Conservation (phyloP, 2,329 filamentous ascomycete species). For the Cytospora piceicola region DNA sequence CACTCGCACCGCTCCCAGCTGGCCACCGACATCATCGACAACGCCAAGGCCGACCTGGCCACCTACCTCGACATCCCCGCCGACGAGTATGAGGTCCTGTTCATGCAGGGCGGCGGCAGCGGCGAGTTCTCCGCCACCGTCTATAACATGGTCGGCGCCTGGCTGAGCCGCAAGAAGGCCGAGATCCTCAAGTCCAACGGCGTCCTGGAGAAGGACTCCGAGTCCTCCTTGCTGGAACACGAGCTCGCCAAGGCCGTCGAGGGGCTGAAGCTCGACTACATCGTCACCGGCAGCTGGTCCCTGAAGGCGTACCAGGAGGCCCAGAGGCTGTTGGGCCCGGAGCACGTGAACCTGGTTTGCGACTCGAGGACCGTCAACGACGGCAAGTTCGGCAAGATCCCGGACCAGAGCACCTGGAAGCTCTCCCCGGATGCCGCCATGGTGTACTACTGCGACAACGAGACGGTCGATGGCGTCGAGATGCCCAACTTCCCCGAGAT, state of each 20-base stretch:
- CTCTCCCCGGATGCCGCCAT: conserved; percentile 71
- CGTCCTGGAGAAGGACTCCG: conserved; percentile 51
- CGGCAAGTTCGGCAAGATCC: conserved; percentile 86
- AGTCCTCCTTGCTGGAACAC: conserved; percentile 61
- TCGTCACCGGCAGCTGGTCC: conserved; percentile 90
- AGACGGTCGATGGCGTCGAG: conserved; percentile 93
- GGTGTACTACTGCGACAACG: conserved; percentile 91
- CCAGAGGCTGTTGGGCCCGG: conserved; percentile 72
- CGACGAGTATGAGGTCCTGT: conserved; percentile 83
- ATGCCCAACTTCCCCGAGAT: conserved; percentile 74
- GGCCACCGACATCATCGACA: conserved; percentile 77
- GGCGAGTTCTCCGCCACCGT: conserved; percentile 83
- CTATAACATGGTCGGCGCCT: conserved; percentile 82
- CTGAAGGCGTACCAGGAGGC: conserved; percentile 88
- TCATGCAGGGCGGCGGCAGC: conserved; percentile 85
- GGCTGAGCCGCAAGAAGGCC: conserved; percentile 72
- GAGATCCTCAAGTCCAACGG: conserved; percentile 61
- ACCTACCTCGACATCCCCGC: conserved; percentile 76
- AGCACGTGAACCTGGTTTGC: conserved; percentile 78
- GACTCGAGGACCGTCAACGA: conserved; percentile 69
- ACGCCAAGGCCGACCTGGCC: conserved; percentile 74
- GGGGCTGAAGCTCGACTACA: conserved; percentile 82
- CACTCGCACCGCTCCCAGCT: conserved; percentile 85
- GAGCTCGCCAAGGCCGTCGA: conserved; percentile 67
- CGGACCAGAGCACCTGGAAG: conserved; percentile 75